phyloP scores from a whole-genome alignment of 306 rosid genomes.

The Astragalus glycyphyllos region DNA sequence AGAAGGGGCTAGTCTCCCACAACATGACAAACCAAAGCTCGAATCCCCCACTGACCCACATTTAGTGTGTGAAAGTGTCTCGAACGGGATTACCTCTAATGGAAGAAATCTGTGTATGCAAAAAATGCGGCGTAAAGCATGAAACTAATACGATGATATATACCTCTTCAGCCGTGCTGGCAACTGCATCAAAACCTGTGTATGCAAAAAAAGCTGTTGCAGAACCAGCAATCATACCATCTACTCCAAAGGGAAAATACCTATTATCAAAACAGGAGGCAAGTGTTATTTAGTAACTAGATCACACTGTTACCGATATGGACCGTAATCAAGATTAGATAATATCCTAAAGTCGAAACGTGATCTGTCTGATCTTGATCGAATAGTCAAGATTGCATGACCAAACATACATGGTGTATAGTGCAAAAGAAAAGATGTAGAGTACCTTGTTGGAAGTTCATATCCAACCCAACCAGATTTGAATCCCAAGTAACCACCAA shows the following conservation, averaged over 20 bases:
- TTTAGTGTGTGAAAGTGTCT: no score
- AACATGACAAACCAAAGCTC: no score
- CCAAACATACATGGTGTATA: conserved; percentile 2
- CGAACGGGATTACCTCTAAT: no score
- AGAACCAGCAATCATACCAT: conserved; percentile 98
- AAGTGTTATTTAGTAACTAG: background rate
- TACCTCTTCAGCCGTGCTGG: conserved; percentile 98
- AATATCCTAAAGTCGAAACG: no score
- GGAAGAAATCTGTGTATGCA: no score
- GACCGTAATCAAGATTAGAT: no score
- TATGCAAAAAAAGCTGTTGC: conserved; percentile 92
- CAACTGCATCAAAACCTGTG: conserved; percentile 91
- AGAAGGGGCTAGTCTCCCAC: no score
- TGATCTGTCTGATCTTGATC: no score
- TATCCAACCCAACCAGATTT: conserved; percentile 96
- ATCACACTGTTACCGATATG: no score
- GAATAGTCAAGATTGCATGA: background rate
- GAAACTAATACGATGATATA: background rate
- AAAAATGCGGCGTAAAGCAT: no score
- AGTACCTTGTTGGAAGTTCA: conserved; percentile 80
- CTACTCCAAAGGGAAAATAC: conserved; percentile 87
- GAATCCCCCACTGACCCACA: no score
- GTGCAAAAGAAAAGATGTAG: conserved; percentile 35
- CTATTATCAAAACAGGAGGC: conserved; percentile 51
- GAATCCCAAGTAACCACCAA: conserved; percentile 85